Evolutionary conservation across 2,329 filamentous ascomycete genomes (phyloP).

Genomic region (Aspergillus sp.): DNA sequence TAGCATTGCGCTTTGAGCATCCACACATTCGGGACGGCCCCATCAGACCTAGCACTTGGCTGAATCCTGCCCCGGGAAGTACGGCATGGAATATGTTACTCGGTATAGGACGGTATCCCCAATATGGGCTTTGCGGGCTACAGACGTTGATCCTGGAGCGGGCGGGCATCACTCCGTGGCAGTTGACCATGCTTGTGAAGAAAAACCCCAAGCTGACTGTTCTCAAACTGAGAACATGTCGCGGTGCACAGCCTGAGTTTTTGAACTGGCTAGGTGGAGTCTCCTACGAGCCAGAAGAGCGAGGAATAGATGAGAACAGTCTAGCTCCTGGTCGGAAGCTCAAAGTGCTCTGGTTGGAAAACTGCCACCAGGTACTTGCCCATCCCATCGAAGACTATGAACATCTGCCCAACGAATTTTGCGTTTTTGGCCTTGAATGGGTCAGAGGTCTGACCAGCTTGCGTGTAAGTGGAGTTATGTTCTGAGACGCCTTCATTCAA

Average conservation of each 20-base stretch:
- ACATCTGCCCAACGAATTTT: constrained; percentile 8
- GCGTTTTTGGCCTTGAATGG: constrained; percentile 31
- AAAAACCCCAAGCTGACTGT: constrained; percentile 31
- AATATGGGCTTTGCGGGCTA: constrained; percentile 27
- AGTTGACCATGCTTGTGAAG: constrained; percentile 36
- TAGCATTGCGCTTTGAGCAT: constrained; percentile 40
- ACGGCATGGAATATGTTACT: constrained; percentile 36
- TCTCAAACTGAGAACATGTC: constrained; percentile 35
- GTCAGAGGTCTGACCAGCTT: constrained; percentile 26
- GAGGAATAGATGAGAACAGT: neutral
- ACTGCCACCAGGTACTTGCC: constrained; percentile 26
- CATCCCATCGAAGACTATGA: constrained; percentile 16
- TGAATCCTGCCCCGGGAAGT: constrained; percentile 27
- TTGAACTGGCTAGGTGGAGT: constrained; percentile 37
- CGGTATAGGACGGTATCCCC: constrained; percentile 29
- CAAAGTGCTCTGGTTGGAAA: constrained; percentile 32
- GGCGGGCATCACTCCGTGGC: constrained; percentile 37
- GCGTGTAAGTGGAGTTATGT: constrained; percentile 20
- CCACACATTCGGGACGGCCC: constrained; percentile 35
- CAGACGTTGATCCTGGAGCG: constrained; percentile 35
- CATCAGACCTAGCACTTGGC: constrained; percentile 34
- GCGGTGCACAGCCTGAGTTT: constrained; percentile 37
- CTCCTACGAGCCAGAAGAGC: constrained; percentile 16
- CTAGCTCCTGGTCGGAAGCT: constrained; percentile 26
- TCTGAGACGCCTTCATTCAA: neutral